Percentiles rank a stretch among this genome's conserved stretches.
Evolutionary conservation across 345 rosid genomes (phyloP).

Genomic region (Euphorbia peplus): DNA sequence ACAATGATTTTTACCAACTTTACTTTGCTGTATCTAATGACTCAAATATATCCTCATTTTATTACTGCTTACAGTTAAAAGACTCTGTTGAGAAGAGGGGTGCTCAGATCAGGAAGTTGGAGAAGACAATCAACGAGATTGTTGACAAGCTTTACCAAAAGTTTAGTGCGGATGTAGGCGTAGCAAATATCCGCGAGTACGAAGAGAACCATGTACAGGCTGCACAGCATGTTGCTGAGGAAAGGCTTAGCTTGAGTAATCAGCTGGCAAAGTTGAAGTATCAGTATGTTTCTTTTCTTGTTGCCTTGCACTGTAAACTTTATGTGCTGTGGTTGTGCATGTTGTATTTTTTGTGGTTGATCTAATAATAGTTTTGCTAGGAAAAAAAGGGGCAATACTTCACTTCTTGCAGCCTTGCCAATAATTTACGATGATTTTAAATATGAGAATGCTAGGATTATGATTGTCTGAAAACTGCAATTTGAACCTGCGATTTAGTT

Average conservation of each 20-base stretch:
- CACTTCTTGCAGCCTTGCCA: constrained; percentile 2
- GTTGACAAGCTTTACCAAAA: constrained; percentile 71
- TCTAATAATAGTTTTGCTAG: not conserved
- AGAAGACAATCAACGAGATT: constrained; percentile 84
- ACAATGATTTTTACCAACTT: constrained; percentile 10
- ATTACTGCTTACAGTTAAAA: constrained; percentile 52
- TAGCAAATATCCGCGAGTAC: constrained; percentile 89
- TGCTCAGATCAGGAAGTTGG: constrained; percentile 61
- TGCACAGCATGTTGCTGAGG: constrained; percentile 84
- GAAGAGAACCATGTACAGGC: constrained; percentile 94
- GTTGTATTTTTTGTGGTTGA: not conserved
- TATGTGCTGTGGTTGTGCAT: not conserved
- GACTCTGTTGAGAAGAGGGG: constrained; percentile 59
- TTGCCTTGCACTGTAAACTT: not conserved
- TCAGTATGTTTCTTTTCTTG: constrained; percentile 65
- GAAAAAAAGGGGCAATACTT: not conserved
- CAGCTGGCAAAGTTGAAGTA: constrained; percentile 93
- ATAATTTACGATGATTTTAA: not conserved
- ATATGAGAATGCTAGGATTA: not conserved
- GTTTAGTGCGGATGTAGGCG: constrained; percentile 80
- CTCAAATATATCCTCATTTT: constrained; percentile 10
- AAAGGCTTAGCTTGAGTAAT: constrained; percentile 80
- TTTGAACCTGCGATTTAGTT: constrained; percentile 12
- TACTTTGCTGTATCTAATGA: constrained; percentile 16
- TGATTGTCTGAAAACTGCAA: not conserved